Evolutionary conservation across 202 grass and related monocot species (phyloP).

Genomic region (Schoenoplectus tabernaemontani): DNA sequence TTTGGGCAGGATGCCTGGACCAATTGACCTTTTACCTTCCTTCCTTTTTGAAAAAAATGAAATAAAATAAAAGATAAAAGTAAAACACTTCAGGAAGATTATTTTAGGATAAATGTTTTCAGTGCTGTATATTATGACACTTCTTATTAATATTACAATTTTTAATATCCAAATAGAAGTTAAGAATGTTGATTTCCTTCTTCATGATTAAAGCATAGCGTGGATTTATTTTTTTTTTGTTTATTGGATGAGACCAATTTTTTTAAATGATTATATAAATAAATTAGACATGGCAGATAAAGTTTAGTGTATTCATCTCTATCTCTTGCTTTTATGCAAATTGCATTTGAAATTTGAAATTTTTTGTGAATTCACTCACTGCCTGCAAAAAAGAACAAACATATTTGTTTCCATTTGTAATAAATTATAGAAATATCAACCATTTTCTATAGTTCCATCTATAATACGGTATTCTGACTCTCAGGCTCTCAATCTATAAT

Average conservation of each 20-base stretch:
- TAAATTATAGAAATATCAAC: too few relatives aligned
- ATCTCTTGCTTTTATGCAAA: too few relatives aligned
- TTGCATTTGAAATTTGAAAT: too few relatives aligned
- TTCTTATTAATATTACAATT: neutral
- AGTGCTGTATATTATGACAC: neutral
- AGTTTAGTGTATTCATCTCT: neutral
- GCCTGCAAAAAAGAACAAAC: neutral
- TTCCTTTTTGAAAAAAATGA: too few relatives aligned
- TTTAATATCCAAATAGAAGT: too few relatives aligned
- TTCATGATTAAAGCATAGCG: neutral
- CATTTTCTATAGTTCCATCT: too few relatives aligned
- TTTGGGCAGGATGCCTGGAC: neutral
- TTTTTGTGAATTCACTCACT: neutral
- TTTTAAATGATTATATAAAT: neutral
- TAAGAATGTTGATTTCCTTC: neutral
- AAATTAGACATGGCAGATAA: too few relatives aligned
- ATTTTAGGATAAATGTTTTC: neutral
- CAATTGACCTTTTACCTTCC: neutral
- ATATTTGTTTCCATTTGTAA: neutral
- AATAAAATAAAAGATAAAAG: too few relatives aligned
- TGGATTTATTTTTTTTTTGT: neutral
- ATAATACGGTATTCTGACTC: too few relatives aligned
- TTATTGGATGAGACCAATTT: neutral
- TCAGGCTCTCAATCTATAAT: too few relatives aligned
- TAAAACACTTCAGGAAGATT: too few relatives aligned